Conservation (phyloP, 2,329 filamentous ascomycete species). For the Diaporthe destruens region DNA sequence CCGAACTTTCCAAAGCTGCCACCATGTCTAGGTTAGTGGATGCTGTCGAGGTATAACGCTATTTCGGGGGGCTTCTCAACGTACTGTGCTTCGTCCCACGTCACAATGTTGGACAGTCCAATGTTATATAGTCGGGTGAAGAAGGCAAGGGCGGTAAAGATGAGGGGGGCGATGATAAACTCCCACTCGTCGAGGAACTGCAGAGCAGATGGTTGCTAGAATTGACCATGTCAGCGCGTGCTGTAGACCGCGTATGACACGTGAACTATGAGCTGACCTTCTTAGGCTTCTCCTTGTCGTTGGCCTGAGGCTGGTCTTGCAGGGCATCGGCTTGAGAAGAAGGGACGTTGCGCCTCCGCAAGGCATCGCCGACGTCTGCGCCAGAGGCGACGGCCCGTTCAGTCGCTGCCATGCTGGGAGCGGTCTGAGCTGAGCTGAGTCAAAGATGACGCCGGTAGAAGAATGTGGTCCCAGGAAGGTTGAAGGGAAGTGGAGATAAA, state of each 20-base stretch:
- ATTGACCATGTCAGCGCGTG: slow-evolving; percentile 43
- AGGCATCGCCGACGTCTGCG: slow-evolving; percentile 68
- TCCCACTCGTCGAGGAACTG: slow-evolving; percentile 74
- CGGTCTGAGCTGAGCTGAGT: background rate
- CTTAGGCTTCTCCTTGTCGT: slow-evolving; percentile 71
- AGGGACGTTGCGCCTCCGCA: slow-evolving; percentile 68
- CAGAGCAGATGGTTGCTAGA: slow-evolving; percentile 68
- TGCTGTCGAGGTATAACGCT: slow-evolving; percentile 37
- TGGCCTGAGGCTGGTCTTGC: slow-evolving; percentile 55
- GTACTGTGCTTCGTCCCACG: slow-evolving; percentile 76
- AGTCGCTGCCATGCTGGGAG: slow-evolving; percentile 61
- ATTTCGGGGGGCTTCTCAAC: slow-evolving; percentile 47
- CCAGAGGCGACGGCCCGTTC: slow-evolving; percentile 71
- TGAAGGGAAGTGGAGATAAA: slow-evolving; percentile 10
- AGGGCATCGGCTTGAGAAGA: slow-evolving; percentile 48
- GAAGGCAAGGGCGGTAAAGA: slow-evolving; percentile 72
- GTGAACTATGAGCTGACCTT: slow-evolving; percentile 57
- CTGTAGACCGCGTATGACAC: background rate
- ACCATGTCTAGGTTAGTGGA: slow-evolving; percentile 46
- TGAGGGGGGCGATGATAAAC: slow-evolving; percentile 69
- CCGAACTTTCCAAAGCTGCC: slow-evolving; percentile 94
- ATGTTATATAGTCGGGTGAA: slow-evolving; percentile 79
- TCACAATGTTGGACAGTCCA: slow-evolving; percentile 75
- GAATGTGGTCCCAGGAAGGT: background rate
- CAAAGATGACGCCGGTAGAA: background rate